Conservation (phyloP, 805 yeast genomes). For the Hanseniaspora occidentalis region DNA sequence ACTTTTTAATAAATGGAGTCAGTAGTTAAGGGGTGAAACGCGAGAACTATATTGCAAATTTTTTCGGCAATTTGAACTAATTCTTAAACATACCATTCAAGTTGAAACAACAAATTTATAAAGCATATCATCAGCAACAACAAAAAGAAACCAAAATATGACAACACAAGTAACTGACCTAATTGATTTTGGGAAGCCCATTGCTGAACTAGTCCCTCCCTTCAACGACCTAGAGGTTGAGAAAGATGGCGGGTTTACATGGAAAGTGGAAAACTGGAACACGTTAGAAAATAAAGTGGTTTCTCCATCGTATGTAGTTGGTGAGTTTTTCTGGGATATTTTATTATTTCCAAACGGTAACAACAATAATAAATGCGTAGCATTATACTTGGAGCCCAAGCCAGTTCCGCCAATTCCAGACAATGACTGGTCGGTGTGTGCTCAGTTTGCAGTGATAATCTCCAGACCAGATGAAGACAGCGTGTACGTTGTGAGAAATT, state of each 20-base stretch:
- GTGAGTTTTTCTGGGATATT: conserved; percentile 55
- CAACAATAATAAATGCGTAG: conserved; percentile 37
- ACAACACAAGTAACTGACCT: too few relatives aligned
- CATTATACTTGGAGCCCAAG: conserved; percentile 73
- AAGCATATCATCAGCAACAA: too few relatives aligned
- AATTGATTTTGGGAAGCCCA: conserved; percentile 4
- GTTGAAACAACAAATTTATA: too few relatives aligned
- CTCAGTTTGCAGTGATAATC: conserved; percentile 73
- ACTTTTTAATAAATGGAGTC: too few relatives aligned
- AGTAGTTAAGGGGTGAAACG: too few relatives aligned
- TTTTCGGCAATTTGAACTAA: too few relatives aligned
- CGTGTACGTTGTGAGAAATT: conserved; percentile 44
- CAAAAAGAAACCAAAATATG: too few relatives aligned
- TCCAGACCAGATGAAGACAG: conserved; percentile 61
- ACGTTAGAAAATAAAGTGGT: conserved; percentile 25
- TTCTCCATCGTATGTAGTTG: conserved; percentile 40
- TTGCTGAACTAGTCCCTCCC: conserved; percentile 10
- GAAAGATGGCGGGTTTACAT: conserved; percentile 29
- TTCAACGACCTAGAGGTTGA: conserved; percentile 14
- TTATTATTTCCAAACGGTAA: conserved; percentile 72
- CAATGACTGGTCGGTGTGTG: conserved; percentile 76
- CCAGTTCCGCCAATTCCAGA: conserved; percentile 19
- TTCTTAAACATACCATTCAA: too few relatives aligned
- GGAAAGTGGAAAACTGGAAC: conserved; percentile 42
- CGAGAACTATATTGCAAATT: too few relatives aligned